Evolutionary conservation across 2,329 filamentous ascomycete genomes (phyloP), one percentile per base, ranked within the genome.

Genomic region (Xylaria sp.): DNA sequence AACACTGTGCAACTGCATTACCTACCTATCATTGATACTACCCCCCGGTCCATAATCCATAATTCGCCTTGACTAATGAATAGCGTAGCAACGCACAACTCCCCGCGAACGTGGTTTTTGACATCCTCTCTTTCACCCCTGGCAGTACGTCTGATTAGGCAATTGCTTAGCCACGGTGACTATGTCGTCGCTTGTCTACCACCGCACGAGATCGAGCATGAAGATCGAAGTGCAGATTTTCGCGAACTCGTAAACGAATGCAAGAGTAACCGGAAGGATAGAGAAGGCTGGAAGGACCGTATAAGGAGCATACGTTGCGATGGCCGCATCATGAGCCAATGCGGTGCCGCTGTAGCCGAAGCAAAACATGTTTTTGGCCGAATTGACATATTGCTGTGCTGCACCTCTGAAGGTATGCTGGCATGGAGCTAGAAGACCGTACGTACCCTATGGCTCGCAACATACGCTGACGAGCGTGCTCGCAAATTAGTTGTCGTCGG

Each of bases 371-470:
- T 90, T 0, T 98, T 97, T 81, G 93, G 93, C 9, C 87, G 90
- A 45, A 89, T 98, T 61, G 96, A 99, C 79, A 94, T 98, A 64
- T 79, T 98, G 67, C 85, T 98, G 44, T 97, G 93, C 78, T 96
- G 93, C 81, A 92, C 92, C 63, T 96, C 91, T 66, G 92, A 97
- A 86, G 90, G 91, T 92, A 83, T 67, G 79, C 62, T 60, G 56
- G 5, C 22, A 31, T 42, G 5, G 13, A 27, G 13, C 31, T 31
- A 17, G 25, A n/a, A 9, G 17, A 17, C n/a, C 38, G 20, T 27
- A 25, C 15, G 22, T n/a, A 25, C 17, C 13, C n/a, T 50, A 29
- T 66, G 22, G 38, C 42, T 61, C 25, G 15, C 29, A 13, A 59
- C 53, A 42, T 25, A 39, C 25, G 69, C 67, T 74, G 61, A 71